These are phyloP conservation scores for Nitzschia palea DNA, from an alignment of 108 stramenopile species.

Conservation along the genomic window DNA sequence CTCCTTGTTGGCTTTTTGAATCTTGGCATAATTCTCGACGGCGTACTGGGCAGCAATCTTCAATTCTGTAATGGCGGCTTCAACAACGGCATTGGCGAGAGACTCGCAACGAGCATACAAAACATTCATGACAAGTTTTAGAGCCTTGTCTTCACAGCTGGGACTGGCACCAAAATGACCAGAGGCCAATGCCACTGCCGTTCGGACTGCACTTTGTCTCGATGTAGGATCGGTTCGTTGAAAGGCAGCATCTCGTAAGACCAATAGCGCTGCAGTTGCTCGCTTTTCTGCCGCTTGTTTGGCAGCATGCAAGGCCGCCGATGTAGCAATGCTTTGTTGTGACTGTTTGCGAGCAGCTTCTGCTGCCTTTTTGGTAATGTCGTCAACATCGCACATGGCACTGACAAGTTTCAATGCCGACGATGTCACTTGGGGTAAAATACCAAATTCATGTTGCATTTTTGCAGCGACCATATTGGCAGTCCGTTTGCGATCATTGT, in stretches of 20 bases:
- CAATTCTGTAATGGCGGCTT: constrained; percentile 67
- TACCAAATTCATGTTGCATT: constrained; percentile 53
- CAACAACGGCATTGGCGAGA: constrained; percentile 61
- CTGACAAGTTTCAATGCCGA: constrained; percentile 58
- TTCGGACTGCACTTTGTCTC: constrained; percentile 54
- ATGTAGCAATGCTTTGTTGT: constrained; percentile 68
- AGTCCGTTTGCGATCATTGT: constrained; percentile 59
- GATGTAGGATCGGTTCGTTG: constrained; percentile 48
- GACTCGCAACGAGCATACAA: constrained; percentile 65
- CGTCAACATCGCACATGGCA: constrained; percentile 81
- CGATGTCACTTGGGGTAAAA: constrained; percentile 51
- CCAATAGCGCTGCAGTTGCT: constrained; percentile 72
- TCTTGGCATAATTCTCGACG: constrained; percentile 54
- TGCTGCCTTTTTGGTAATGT: constrained; percentile 69
- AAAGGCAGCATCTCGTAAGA: constrained; percentile 78
- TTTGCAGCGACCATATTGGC: constrained; percentile 47
- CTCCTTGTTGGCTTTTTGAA: constrained; percentile 54
- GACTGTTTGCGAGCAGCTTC: constrained; percentile 57
- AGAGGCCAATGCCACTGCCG: constrained; percentile 75
- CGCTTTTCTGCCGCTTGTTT: constrained; percentile 85
- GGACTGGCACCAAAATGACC: constrained; percentile 70
- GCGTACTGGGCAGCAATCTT: constrained; percentile 49
- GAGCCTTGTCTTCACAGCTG: constrained; percentile 75
- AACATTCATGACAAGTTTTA: constrained; percentile 87
- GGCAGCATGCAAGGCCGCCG: constrained; percentile 74